Evolutionary conservation across 768 basidiomycete genomes (phyloP), one percentile per base, ranked within the genome.

Genomic region (Psilocybe sp.): DNA sequence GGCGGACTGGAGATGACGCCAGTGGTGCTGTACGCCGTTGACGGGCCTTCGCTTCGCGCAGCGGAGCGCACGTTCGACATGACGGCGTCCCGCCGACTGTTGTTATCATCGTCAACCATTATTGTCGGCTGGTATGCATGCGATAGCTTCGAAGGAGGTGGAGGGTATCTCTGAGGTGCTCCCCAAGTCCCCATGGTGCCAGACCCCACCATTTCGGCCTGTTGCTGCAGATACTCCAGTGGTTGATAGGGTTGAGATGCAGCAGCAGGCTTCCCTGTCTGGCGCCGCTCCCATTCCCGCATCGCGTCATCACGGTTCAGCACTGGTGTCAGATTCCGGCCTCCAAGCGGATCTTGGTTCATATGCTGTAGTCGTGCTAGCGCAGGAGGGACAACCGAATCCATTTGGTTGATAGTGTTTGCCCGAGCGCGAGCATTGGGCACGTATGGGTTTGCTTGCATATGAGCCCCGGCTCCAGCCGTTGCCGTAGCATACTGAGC

Each of bases 281-380:
- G 89, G 53, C 94, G 74, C 56, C 93, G 71, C 69, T 98, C 97
- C 96, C 96, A 98, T 69, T 98, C 96, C 38, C 87, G 82, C 75
- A 92, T 88, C 39, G 91, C 88, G 55, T 99, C 96, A 57, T 98
- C 96, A 46, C 96, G 79, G 59, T 96, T 95, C 56, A 98, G 70
- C 28, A 97, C 94, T 2, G 96, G 96, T 12, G 93, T 97, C 66
- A 97, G 66, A 59, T 92, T 91, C 47, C 92, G 77, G 36, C 84
- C 82, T 44, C 73, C 80, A 56, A 85, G 86, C 60, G 84, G 82
- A 66, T 87, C 89, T 68, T 87, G 84, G 53, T 89, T 89, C 87
- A 92, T 92, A 23, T 92, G 91, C 47, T 91, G 87, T 54, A 95
- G 69, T 32, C 92, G 80, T 18, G 92, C 93, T 19, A 99, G 75